Evolutionary conservation across 345 rosid genomes (phyloP).

Genomic region (Linum usitatissimum): DNA sequence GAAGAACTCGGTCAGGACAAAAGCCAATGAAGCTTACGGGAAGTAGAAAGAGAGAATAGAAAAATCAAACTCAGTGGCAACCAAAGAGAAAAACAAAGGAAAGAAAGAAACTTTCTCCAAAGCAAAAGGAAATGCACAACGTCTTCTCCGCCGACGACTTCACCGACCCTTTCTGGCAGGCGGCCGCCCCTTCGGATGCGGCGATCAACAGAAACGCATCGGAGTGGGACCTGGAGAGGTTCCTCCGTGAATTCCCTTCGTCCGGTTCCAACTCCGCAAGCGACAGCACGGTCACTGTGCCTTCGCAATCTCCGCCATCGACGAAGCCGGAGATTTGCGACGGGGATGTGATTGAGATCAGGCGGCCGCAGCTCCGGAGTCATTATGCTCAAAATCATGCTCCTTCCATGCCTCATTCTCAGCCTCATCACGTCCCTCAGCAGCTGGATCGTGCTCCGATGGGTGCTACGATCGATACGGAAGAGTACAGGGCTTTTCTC

Average conservation of each 20-base stretch:
- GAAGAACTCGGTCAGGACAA: too few species aligned
- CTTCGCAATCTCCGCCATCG: slow-evolving; percentile 28
- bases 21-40: too few species aligned
- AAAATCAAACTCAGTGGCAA: background rate
- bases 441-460: slow-evolving; percentile 22
- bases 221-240: slow-evolving; percentile 59
- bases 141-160: slow-evolving; percentile 57
- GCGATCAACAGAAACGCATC: slow-evolving; percentile 55
- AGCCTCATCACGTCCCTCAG: slow-evolving; percentile 18
- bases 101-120: background rate
- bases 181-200: slow-evolving; percentile 27
- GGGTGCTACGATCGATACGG: slow-evolving; percentile 26
- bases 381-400: background rate
- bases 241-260: slow-evolving; percentile 38
- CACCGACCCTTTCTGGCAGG: slow-evolving; percentile 49
- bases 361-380: slow-evolving; percentile 7
- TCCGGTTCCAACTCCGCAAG: slow-evolving; percentile 21
- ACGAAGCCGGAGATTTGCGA: slow-evolving; percentile 27
- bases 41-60: background rate
- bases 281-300: slow-evolving; percentile 25
- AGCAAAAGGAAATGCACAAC: slow-evolving; percentile 13
- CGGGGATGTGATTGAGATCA: slow-evolving; percentile 39
- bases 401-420: background rate
- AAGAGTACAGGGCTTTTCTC: slow-evolving; percentile 43
- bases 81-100: background rate